Evolutionary conservation across 306 rosid genomes (phyloP), one percentile per base, ranked within the genome.

Genomic region (Glycine tomentella): DNA sequence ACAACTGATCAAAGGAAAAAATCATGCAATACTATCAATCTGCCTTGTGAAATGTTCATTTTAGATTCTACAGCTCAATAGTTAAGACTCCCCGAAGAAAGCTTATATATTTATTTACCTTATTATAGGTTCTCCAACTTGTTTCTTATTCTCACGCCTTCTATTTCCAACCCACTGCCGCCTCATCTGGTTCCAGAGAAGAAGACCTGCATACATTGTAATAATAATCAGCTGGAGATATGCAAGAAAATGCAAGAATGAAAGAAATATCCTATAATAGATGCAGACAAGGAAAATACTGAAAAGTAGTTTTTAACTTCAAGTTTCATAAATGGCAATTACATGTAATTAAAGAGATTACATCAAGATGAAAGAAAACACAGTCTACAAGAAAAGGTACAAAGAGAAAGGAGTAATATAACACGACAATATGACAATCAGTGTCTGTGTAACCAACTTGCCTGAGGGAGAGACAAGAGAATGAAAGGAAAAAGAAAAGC

Each of bases 161-260:
- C 61, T 87, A 70, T 84, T 88, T 85, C 89, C 92, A 85, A 84
- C 58, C 99, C 97, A 95, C 40, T 88, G 94, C 71, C 81, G 87
- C 85, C 99, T 91, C 33, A 67, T 83, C 83, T 89, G 92, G 80
- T 95, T 89, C 97, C 97, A 95, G 72, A 90, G 89, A 86, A 87
- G 71, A 68, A 91, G 92, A 80, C 97, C 99, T 95, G 89, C 84
- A 82, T 68, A 34, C 82, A 85, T 56, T 82, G 58, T 50, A 14
- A 49, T 49, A 76, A 76, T 44, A 57, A 49, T 46, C 51, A 55
- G 71, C 69, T 72, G 79, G 33, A 62, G 34, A 73, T 52, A 65
- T 25, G 67, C 58, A 33, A 15, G 38, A 63, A 75, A 79, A 25
- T 16, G 44, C 42, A 77, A 64, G 59, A 52, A 48, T 68, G 49